These are phyloP conservation scores for Botrytis cinerea DNA, from an alignment of 2,329 filamentous ascomycete species.

Conservation along the genomic window DNA sequence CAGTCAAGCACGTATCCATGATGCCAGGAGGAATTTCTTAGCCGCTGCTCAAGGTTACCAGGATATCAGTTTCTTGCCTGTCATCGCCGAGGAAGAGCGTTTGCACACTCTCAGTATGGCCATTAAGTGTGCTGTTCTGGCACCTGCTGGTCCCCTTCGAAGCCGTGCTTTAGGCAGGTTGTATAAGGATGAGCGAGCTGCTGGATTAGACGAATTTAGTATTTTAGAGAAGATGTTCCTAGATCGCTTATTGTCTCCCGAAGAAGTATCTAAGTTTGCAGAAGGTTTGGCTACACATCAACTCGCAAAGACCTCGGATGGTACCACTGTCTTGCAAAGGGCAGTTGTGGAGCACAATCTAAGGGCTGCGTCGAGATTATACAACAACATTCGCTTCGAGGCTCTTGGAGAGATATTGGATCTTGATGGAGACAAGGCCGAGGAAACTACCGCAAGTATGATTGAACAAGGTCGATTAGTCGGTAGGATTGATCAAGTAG, in stretches of 20 bases:
- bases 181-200: slow-evolving; percentile 89
- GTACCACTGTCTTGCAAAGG: slow-evolving; percentile 87
- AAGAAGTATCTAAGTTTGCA: slow-evolving; percentile 86
- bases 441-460: slow-evolving; percentile 92
- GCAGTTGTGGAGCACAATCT: slow-evolving; percentile 97
- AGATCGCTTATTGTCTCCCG: slow-evolving; percentile 75
- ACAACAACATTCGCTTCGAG: slow-evolving; percentile 75
- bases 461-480: slow-evolving; percentile 89
- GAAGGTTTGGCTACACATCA: slow-evolving; percentile 82
- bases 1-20: slow-evolving; percentile 88
- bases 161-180: slow-evolving; percentile 78
- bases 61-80: slow-evolving; percentile 73
- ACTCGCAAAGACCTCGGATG: slow-evolving; percentile 84
- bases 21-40: slow-evolving; percentile 86
- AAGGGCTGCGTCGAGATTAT: slow-evolving; percentile 77
- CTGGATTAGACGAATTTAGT: slow-evolving; percentile 73
- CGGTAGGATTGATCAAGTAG: slow-evolving; percentile 93
- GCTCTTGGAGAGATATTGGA: slow-evolving; percentile 77
- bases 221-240: slow-evolving; percentile 98
- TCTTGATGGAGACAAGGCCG: slow-evolving; percentile 76
- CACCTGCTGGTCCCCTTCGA: slow-evolving; percentile 83
- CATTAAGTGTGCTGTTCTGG: slow-evolving; percentile 88
- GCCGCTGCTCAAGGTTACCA: slow-evolving; percentile 88
- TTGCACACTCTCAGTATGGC: slow-evolving; percentile 82
- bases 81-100: slow-evolving; percentile 84